These are phyloP conservation scores for Globisporangium uncinulatum DNA, from an alignment of 352 stramenopile species.

Conservation along the genomic window DNA sequence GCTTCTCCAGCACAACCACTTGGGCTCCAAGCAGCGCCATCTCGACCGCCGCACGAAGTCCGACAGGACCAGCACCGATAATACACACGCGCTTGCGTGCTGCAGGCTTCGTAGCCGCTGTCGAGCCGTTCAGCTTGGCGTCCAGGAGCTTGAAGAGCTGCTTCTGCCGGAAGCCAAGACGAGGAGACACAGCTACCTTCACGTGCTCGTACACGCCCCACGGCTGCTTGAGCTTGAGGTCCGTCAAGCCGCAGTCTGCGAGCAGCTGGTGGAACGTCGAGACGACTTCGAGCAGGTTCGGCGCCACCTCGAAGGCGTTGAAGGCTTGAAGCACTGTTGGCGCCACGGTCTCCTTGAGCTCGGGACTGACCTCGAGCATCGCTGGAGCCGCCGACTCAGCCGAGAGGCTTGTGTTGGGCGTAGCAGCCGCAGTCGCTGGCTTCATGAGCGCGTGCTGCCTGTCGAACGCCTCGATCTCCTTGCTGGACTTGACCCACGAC, in stretches of 20 bases:
- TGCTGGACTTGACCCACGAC: conserved; percentile 31
- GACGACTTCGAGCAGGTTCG: conserved; percentile 56
- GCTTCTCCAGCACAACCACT: conserved; percentile 79
- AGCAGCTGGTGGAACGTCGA: conserved; percentile 51
- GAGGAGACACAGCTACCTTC: conserved; percentile 44
- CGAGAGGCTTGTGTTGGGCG: background rate
- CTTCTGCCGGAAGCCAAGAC: conserved; percentile 69
- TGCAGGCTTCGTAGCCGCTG: conserved; percentile 55
- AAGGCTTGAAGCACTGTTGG: conserved; percentile 49
- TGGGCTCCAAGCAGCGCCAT: conserved; percentile 60
- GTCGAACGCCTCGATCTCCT: conserved; percentile 35
- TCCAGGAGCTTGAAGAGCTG: conserved; percentile 75
- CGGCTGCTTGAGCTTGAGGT: conserved; percentile 41
- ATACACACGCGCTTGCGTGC: conserved; percentile 67
- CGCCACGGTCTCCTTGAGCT: conserved; percentile 30
- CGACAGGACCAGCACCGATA: conserved; percentile 68
- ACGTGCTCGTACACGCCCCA: conserved; percentile 66
- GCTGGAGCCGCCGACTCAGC: conserved; percentile 8
- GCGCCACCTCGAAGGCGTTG: conserved; percentile 51
- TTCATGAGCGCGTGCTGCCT: conserved; percentile 7
- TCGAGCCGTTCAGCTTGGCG: conserved; percentile 38
- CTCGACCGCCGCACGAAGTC: conserved; percentile 69
- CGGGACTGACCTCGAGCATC: conserved; percentile 20
- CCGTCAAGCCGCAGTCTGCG: conserved; percentile 43
- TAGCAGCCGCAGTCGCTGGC: background rate